A percentile compares a stretch with the other conserved stretches of the same genome.
Conservation (phyloP, 768 basidiomycete species). For the Tulasnella sp. region DNA sequence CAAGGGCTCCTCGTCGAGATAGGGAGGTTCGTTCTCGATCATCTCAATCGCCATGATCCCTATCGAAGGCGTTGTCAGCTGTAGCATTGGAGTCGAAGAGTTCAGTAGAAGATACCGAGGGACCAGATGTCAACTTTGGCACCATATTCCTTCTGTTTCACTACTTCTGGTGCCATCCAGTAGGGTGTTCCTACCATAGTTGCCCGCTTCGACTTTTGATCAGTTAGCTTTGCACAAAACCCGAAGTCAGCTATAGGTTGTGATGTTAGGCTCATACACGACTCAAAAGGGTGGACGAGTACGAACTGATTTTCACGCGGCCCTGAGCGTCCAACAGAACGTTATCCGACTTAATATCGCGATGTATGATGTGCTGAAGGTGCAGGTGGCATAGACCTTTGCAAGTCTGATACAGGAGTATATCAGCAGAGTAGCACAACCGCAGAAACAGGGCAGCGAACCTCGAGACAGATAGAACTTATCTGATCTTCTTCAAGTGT, state of each 20-base stretch:
- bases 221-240: conserved; percentile 92
- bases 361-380: conserved; percentile 89
- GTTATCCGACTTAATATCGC: conserved; percentile 96
- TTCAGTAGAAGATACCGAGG: conserved; percentile 37
- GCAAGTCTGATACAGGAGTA: conserved; percentile 58
- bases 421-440: background rate
- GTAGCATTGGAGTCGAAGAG: background rate
- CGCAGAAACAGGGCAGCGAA: conserved; percentile 34
- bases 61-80: background rate
- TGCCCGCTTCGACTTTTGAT: conserved; percentile 93
- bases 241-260: conserved; percentile 78
- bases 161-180: conserved; percentile 99
- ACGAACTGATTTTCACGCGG: conserved; percentile 92
- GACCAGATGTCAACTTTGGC: conserved; percentile 98
- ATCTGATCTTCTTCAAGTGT: conserved; percentile 93
- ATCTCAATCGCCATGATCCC: conserved; percentile 98
- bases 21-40: conserved; percentile 97
- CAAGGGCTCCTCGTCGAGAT: conserved; percentile 89
- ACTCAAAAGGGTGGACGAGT: background rate
- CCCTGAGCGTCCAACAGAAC: conserved; percentile 88
- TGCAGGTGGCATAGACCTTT: conserved; percentile 90
- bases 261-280: background rate
- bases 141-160: conserved; percentile 95
- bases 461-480: conserved; percentile 84
- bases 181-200: conserved; percentile 99